Evolutionary conservation across 768 basidiomycete genomes (phyloP).

Genomic region (Collybiopsis confluens): DNA sequence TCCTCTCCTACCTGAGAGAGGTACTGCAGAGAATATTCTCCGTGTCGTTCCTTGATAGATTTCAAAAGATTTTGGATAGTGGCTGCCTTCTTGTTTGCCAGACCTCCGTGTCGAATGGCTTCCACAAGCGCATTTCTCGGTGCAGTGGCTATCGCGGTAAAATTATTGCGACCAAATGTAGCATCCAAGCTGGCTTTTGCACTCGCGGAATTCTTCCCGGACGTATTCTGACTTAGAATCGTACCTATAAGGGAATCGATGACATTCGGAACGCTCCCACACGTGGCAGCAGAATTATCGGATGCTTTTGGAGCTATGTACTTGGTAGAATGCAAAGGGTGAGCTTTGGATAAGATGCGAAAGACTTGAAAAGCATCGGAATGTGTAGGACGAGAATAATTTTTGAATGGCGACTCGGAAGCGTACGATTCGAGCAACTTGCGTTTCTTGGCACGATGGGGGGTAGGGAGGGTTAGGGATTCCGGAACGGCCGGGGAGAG

Average conservation of each 20-base stretch:
- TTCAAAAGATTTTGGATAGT: constrained; percentile 46
- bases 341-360: constrained; percentile 34
- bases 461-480: too few relatives aligned
- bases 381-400: constrained; percentile 39
- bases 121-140: constrained; percentile 38
- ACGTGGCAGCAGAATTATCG: constrained; percentile 39
- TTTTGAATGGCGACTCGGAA: constrained; percentile 42
- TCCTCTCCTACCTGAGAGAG: constrained; percentile 24
- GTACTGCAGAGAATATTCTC: constrained; percentile 55
- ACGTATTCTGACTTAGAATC: constrained; percentile 59
- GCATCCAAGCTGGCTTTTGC: constrained; percentile 46
- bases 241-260: constrained; percentile 56
- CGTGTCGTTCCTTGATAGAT: constrained; percentile 41
- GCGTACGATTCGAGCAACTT: constrained; percentile 42
- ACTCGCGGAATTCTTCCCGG: constrained; percentile 41
- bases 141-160: constrained; percentile 43
- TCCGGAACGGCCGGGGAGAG: constrained; percentile 24
- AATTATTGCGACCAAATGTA: constrained; percentile 47
- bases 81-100: constrained; percentile 57
- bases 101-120: constrained; percentile 49
- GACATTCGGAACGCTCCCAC: constrained; percentile 47
- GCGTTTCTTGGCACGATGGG: constrained; percentile 37
- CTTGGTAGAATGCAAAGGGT: constrained; percentile 27
- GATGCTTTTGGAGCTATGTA: constrained; percentile 19
- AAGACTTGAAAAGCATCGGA: constrained; percentile 36